Evolutionary conservation across 768 basidiomycete genomes (phyloP).

Genomic region (Leucocoprinus sp.): DNA sequence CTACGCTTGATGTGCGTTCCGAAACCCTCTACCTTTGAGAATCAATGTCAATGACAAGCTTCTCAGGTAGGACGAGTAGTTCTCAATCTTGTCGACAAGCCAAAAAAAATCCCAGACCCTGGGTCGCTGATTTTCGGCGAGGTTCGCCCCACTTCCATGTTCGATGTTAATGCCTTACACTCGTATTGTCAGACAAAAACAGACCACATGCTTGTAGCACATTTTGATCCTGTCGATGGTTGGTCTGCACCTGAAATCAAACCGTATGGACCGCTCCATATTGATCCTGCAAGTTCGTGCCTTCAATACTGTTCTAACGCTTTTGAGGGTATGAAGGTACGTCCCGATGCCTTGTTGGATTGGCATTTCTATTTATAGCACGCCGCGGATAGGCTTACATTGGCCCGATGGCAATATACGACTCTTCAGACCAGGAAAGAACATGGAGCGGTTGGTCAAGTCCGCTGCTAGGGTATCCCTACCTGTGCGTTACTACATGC

Average conservation of each 20-base stretch:
- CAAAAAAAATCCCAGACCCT: conserved; percentile 43
- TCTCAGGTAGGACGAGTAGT: conserved; percentile 50
- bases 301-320: conserved; percentile 82
- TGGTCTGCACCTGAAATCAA: conserved; percentile 71
- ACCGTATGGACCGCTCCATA: conserved; percentile 58
- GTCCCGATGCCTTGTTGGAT: conserved; percentile 9
- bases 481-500: conserved; percentile 59
- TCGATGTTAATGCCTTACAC: no score
- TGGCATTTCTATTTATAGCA: not conserved
- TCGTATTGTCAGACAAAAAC: conserved; percentile 48
- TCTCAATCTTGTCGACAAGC: conserved; percentile 34
- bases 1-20: not conserved
- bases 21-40: not conserved
- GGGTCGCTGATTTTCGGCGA: conserved; percentile 49
- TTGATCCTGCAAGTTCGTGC: conserved; percentile 70
- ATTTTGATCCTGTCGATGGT: conserved; percentile 54
- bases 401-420: conserved; percentile 63
- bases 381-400: conserved; percentile 32
- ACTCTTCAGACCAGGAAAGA: conserved; percentile 76
- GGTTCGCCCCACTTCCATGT: conserved; percentile 22
- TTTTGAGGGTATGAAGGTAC: conserved; percentile 81
- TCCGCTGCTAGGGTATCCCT: conserved; percentile 67
- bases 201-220: conserved; percentile 71
- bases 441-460: conserved; percentile 73
- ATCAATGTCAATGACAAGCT: not conserved